These are phyloP conservation scores for Pugionium dolabratum DNA, from an alignment of 345 rosid species.

Conservation along the genomic window DNA sequence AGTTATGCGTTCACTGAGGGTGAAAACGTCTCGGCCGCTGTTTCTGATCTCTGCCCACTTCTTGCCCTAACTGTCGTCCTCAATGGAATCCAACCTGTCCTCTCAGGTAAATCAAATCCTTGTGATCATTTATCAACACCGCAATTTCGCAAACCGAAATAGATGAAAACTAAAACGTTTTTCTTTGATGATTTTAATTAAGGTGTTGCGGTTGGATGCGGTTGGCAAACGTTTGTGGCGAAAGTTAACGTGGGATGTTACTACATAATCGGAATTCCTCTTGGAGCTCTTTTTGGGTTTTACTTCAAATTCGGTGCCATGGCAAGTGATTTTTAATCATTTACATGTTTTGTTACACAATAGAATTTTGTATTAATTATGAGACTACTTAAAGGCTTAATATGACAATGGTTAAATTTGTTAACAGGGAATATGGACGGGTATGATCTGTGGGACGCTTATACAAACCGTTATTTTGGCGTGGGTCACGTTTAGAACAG, in stretches of 20 bases:
- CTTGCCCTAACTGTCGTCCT: slow-evolving; percentile 61
- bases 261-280: slow-evolving; percentile 65
- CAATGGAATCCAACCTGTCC: slow-evolving; percentile 74
- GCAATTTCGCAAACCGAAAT: background rate
- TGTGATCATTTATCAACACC: background rate
- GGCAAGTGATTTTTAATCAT: slow-evolving; percentile 35
- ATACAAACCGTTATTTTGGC: slow-evolving; percentile 62
- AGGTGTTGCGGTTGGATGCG: slow-evolving; percentile 89
- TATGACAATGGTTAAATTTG: background rate
- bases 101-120: slow-evolving; percentile 52
- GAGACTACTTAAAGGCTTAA: background rate
- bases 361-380: background rate
- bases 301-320: slow-evolving; percentile 63
- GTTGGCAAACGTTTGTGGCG: slow-evolving; percentile 78
- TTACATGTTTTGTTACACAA: too few species aligned
- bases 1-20: slow-evolving; percentile 71
- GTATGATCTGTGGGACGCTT: slow-evolving; percentile 65
- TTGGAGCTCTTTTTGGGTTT: slow-evolving; percentile 64
- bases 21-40: slow-evolving; percentile 58
- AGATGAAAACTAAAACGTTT: background rate
- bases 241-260: slow-evolving; percentile 73
- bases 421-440: slow-evolving; percentile 69
- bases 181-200: background rate
- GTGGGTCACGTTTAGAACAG: slow-evolving; percentile 62
- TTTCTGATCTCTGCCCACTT: slow-evolving; percentile 67